Percentiles rank a stretch among this genome's conserved stretches.
Conservation (phyloP, 768 basidiomycete species). For the Gymnopilus junonius region DNA sequence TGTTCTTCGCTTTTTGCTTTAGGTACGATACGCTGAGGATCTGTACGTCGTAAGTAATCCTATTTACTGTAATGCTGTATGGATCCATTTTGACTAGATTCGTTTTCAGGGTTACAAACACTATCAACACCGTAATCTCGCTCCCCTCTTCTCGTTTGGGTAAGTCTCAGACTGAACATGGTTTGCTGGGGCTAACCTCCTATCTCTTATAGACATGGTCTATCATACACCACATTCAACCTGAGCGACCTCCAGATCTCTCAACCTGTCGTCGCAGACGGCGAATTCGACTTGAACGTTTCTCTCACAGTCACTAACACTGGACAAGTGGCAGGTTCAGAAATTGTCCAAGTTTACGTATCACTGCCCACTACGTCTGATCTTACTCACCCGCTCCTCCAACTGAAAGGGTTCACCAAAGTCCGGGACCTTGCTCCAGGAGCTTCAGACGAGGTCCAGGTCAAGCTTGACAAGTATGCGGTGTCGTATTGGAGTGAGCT, state of each 20-base stretch:
- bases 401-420: conserved; percentile 68
- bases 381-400: conserved; percentile 59
- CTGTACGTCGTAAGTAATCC: conserved; percentile 61
- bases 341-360: conserved; percentile 77
- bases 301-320: conserved; percentile 66
- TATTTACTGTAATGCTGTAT: conserved; percentile 23
- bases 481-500: conserved; percentile 72
- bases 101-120: conserved; percentile 68
- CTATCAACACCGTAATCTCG: conserved; percentile 65
- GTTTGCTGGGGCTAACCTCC: neutral
- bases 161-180: conserved; percentile 31
- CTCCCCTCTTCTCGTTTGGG: conserved; percentile 78
- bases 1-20: neutral
- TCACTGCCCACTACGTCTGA: conserved; percentile 44
- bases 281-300: conserved; percentile 51
- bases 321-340: conserved; percentile 60
- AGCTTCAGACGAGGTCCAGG: conserved; percentile 38
- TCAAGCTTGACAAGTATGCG: conserved; percentile 65
- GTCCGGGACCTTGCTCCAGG: conserved; percentile 56
- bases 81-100: neutral
- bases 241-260: conserved; percentile 58
- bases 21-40: conserved; percentile 69
- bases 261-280: conserved; percentile 37
- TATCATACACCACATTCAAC: conserved; percentile 75
- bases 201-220: conserved; percentile 50